These are phyloP conservation scores for Gillenia trifoliata DNA, from an alignment of 306 rosid genomes.

Conservation along the genomic window DNA sequence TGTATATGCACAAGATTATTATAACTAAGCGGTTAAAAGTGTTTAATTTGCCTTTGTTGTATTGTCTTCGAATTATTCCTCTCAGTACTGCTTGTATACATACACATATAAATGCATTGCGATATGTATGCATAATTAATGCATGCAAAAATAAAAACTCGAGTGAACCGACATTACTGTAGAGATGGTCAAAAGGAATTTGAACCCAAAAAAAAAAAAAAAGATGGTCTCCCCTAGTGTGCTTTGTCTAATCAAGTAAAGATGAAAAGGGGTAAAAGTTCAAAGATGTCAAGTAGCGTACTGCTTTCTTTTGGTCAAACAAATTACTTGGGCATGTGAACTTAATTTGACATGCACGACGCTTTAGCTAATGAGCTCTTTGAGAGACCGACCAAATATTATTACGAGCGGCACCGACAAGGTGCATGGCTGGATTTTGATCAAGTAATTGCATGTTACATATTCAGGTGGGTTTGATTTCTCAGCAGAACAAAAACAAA, in stretches of 20 bases:
- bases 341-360: neutral
- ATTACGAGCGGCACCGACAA: constrained; percentile 8
- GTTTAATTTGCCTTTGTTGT: neutral
- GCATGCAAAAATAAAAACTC: neutral
- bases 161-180: neutral
- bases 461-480: neutral
- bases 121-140: neutral
- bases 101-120: no score
- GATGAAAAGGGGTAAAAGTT: neutral
- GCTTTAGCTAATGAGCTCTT: neutral
- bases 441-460: neutral
- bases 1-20: no score
- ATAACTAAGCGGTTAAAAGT: neutral
- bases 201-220: neutral
- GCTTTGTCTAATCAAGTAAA: neutral
- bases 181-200: neutral
- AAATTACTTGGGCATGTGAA: neutral
- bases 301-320: neutral
- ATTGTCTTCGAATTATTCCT: no score
- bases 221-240: neutral
- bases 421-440: no score
- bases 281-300: neutral
- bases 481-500: neutral
- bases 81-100: neutral
- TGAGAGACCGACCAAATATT: neutral